A percentile compares a stretch with the other conserved stretches of the same genome.
Evolutionary conservation across 108 stramenopile genomes (phyloP).

Genomic region (Mediolabrus comicus): DNA sequence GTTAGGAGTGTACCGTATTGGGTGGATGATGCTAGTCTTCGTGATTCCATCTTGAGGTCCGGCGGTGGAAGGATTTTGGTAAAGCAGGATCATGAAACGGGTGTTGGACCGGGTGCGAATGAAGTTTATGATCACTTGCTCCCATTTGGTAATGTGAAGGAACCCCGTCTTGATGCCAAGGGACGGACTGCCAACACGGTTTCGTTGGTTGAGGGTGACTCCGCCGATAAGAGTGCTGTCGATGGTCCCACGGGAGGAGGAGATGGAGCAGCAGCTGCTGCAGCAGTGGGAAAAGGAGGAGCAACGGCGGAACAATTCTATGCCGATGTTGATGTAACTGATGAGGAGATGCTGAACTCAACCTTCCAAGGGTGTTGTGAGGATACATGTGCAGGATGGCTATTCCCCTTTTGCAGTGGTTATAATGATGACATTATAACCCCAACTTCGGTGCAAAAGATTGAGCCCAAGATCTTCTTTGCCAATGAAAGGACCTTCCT

Average conservation of each 20-base stretch:
- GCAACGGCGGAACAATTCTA: conserved; percentile 42
- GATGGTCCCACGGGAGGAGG: no score
- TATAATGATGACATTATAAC: conserved; percentile 69
- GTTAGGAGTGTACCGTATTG: conserved; percentile 94
- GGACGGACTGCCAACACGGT: conserved; percentile 71
- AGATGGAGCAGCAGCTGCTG: no score
- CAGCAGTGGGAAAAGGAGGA: no score
- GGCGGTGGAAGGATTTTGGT: conserved; percentile 75
- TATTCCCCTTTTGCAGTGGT: conserved; percentile 77
- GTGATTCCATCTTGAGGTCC: conserved; percentile 86
- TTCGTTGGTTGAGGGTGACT: conserved; percentile 45
- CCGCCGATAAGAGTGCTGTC: background rate
- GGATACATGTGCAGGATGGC: conserved; percentile 58
- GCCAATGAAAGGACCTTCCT: conserved; percentile 97
- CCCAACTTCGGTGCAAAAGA: conserved; percentile 91
- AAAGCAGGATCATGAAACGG: conserved; percentile 45
- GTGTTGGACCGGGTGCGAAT: conserved; percentile 85
- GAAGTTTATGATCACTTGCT: conserved; percentile 84
- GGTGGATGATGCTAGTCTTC: conserved; percentile 92
- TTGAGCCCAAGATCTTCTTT: conserved; percentile 97
- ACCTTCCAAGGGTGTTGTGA: conserved; percentile 39
- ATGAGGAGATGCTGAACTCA: conserved; percentile 42
- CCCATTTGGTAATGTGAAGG: conserved; percentile 79
- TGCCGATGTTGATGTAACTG: conserved; percentile 37
- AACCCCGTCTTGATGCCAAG: conserved; percentile 65